Evolutionary conservation across 106 monocot genomes (phyloP).

Genomic region (Dioscorea alata): DNA sequence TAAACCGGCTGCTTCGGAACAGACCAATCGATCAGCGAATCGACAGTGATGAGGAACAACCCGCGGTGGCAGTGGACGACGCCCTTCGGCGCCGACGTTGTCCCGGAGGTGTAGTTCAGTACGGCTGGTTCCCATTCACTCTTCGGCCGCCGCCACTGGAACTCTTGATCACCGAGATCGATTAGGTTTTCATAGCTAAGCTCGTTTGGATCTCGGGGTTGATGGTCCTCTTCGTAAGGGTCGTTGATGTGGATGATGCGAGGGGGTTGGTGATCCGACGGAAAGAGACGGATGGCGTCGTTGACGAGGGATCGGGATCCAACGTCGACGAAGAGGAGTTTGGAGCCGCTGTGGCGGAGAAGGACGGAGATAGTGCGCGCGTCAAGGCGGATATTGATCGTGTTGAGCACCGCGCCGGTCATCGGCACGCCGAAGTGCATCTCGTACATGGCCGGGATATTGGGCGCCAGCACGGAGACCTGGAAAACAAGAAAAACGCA

Average conservation of each 20-base stretch:
- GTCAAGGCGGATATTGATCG: constrained; percentile 36
- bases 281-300: constrained; percentile 18
- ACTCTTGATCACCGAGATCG: constrained; percentile 19
- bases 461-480: constrained; percentile 32
- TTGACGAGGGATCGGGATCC: constrained; percentile 11
- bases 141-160: constrained; percentile 27
- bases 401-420: constrained; percentile 48
- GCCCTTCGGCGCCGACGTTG: constrained; percentile 39
- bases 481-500: not conserved
- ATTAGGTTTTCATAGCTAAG: constrained; percentile 13
- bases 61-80: constrained; percentile 53
- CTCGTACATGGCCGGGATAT: constrained; percentile 66
- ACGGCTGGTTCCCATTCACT: constrained; percentile 37
- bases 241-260: constrained; percentile 34
- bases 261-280: constrained; percentile 1
- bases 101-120: constrained; percentile 44
- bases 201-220: not conserved
- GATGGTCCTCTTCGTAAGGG: constrained; percentile 4
- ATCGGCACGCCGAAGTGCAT: constrained; percentile 70
- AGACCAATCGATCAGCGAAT: constrained; percentile 31
- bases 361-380: constrained; percentile 31
- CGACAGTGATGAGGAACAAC: constrained; percentile 24
- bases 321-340: constrained; percentile 31
- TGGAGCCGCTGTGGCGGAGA: constrained; percentile 28
- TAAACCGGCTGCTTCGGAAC: constrained; percentile 36